These are phyloP conservation scores for Trichoderma asperellum DNA, from an alignment of 2,329 filamentous ascomycete species.

Conservation along the genomic window DNA sequence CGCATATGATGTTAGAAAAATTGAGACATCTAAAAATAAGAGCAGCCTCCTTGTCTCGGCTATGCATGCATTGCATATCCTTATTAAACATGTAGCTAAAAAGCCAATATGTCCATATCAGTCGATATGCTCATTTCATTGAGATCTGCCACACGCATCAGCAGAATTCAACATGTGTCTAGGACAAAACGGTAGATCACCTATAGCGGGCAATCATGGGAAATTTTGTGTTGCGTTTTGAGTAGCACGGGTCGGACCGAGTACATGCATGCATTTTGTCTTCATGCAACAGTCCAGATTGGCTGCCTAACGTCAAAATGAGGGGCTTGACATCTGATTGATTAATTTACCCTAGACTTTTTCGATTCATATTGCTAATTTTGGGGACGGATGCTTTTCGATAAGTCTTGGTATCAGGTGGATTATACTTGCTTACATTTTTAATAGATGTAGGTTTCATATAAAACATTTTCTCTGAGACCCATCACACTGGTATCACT, in stretches of 20 bases:
- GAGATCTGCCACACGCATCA: conserved; percentile 1
- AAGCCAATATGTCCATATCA: not conserved
- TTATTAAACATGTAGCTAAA: not conserved
- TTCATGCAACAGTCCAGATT: not conserved
- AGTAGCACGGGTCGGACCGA: conserved; percentile 5
- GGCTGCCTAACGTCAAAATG: not conserved
- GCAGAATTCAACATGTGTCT: conserved; percentile 4
- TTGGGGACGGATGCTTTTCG: not conserved
- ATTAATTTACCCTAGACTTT: not conserved
- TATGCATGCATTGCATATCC: not conserved
- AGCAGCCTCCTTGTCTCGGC: not conserved
- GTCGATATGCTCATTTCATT: conserved; percentile 7
- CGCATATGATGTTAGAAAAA: not conserved
- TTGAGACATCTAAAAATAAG: not conserved
- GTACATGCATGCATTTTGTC: not conserved
- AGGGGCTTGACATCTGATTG: not conserved
- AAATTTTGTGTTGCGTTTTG: not conserved
- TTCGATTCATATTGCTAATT: not conserved
- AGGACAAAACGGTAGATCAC: not conserved
- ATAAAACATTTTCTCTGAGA: not conserved
- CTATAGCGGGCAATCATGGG: not conserved
- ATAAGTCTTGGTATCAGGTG: not conserved
- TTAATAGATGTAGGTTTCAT: not conserved
- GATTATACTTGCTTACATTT: not conserved
- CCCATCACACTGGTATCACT: not conserved